Evolutionary conservation across 345 rosid species (phyloP), one percentile per base, ranked within the genome.

Genomic region (Brassica carinata): DNA sequence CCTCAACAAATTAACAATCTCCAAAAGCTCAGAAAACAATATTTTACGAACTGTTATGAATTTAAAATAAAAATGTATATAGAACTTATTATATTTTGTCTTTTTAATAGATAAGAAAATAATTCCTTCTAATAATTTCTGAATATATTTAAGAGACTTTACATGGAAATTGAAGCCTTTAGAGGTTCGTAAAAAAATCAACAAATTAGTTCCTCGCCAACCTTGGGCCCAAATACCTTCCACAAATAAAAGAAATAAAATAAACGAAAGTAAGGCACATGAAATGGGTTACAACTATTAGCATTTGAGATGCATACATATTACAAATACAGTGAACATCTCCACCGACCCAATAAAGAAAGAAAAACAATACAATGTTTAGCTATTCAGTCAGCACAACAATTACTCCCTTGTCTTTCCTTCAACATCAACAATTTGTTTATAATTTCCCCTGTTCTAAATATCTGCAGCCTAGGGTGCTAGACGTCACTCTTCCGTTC

Each of bases 321-420:
- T 48, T 45, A 45, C 55, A 45, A 11, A 45, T 13, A 45, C 15
- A 48, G 17, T 48, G 18, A 10, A 38, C 17, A 36, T 76, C 31
- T 36, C 59, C 58, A 58, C 67, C 40, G 9, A 67, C 67, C 66
- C 67, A 67, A 9, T 67, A 67, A 26, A 7, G 17, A 51, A 1
- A 51, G 57, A 14, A n/a, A 34, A 75, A 31, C 57, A 14, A 64
- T 15, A 31, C 13, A 57, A 36, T 3, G 40, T 66, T 75, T 33
- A 23, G 57, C 72, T 67, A 55, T 74, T 51, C 23, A 33, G 64
- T 51, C 64, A 66, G 51, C 71, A 65, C 51, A 75, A 18, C 66
- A 38, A 45, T 48, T 34, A 34, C 14, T 34, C 11, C 1, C 4
- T 8, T 8, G 9, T 38, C 11, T 38, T 7, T 38, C 45, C 45